phyloP scores from a whole-genome alignment of 2,329 filamentous ascomycete genomes.

The Neospermospora avenae region DNA sequence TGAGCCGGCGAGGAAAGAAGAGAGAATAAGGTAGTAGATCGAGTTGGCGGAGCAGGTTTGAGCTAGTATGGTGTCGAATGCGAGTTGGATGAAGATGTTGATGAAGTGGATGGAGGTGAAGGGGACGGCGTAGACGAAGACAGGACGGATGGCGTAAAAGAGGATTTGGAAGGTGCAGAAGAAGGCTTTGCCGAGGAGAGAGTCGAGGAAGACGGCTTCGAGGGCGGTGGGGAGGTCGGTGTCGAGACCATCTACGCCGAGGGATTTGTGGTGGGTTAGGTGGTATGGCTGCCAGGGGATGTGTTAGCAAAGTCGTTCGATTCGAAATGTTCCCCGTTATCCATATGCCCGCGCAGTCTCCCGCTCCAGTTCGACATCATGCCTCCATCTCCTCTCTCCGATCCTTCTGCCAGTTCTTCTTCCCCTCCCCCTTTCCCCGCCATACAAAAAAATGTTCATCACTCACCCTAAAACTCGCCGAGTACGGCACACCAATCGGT shows the following conservation, averaged over 20 bases:
- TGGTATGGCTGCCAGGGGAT: conserved; percentile 83
- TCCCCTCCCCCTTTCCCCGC: not conserved
- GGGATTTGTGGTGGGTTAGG: conserved; percentile 96
- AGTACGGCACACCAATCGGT: conserved; percentile 93
- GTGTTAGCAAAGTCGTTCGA: conserved; percentile 23
- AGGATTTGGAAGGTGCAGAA: conserved; percentile 99
- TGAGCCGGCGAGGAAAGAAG: conserved; percentile 88
- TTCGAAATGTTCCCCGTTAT: too few species aligned
- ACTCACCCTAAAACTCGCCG: conserved; percentile 83
- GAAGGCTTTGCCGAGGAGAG: conserved; percentile 93
- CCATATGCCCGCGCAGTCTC: too few species aligned
- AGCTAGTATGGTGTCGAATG: conserved; percentile 72
- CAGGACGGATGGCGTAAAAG: conserved; percentile 95
- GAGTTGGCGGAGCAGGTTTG: conserved; percentile 58
- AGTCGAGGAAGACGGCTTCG: conserved; percentile 91
- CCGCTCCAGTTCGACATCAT: not conserved
- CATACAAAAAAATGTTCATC: not conserved
- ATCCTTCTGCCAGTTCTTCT: not conserved
- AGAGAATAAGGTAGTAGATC: conserved; percentile 79
- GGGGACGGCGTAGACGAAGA: conserved; percentile 87
- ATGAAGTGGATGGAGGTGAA: conserved; percentile 80
- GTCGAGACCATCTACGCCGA: conserved; percentile 93
- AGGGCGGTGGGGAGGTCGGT: conserved; percentile 91
- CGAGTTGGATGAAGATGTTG: conserved; percentile 74
- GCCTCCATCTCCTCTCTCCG: not conserved